A percentile compares a stretch with the other conserved stretches of the same genome.
Conservation (phyloP, 2,329 filamentous ascomycete genomes). For the Trichoderma simmonsii region DNA sequence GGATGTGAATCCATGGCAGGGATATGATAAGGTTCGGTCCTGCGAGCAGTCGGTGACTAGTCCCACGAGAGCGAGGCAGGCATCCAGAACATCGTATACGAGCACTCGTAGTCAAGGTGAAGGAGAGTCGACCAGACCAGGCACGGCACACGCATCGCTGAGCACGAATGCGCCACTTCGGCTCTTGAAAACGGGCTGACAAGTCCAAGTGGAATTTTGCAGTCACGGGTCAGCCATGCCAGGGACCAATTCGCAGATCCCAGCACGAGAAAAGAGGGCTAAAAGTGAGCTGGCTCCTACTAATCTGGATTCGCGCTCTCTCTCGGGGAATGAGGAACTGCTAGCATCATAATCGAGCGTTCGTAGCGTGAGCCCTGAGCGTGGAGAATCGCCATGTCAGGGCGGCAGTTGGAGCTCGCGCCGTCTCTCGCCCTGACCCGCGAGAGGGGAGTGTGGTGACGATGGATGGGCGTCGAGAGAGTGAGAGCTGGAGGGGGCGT, state of each 20-base stretch:
- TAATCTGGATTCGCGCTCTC: not conserved
- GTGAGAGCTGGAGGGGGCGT: not conserved
- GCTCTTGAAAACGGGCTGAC: slow-evolving; percentile 17
- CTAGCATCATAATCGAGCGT: not conserved
- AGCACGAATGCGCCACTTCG: slow-evolving; percentile 17
- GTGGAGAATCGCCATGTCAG: not conserved
- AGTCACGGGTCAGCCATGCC: not conserved
- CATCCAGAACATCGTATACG: not conserved
- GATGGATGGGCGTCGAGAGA: not conserved
- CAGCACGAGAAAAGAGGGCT: not conserved
- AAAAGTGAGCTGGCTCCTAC: not conserved
- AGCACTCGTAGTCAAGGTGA: not conserved
- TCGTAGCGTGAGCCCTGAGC: not conserved
- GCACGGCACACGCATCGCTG: not conserved
- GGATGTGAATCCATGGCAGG: not conserved
- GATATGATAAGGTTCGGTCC: slow-evolving; percentile 14
- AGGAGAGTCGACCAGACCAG: not conserved
- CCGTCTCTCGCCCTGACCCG: not conserved
- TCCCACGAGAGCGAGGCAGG: not conserved
- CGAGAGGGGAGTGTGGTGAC: not conserved
- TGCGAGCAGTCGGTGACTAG: slow-evolving; percentile 2
- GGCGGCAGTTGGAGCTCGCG: not conserved
- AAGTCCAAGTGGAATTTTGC: not conserved
- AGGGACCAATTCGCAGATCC: not conserved
- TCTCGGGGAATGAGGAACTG: not conserved